These are phyloP conservation scores for Cladosporium sp. DNA, from an alignment of 2,329 filamentous ascomycete species.

Conservation along the genomic window DNA sequence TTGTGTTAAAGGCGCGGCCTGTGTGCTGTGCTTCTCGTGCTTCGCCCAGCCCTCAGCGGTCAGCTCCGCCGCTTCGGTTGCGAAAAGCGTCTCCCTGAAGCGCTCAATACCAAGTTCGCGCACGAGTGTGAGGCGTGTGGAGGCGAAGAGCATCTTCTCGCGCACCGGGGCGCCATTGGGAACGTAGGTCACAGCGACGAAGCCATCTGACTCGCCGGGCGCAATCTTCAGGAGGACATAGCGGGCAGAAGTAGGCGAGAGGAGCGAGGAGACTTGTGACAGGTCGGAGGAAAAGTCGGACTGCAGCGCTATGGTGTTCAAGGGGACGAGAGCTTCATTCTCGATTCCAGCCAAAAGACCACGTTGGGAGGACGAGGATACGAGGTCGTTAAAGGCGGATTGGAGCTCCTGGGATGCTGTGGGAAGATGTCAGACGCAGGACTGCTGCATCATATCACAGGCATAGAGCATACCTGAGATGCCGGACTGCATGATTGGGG, in stretches of 20 bases:
- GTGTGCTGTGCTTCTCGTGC: slow-evolving; percentile 67
- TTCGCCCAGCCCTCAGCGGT: slow-evolving; percentile 69
- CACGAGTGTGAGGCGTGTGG: slow-evolving; percentile 72
- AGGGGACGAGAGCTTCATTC: slow-evolving; percentile 67
- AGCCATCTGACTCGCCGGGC: slow-evolving; percentile 48
- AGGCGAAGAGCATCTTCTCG: slow-evolving; percentile 84
- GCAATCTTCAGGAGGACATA: slow-evolving; percentile 76
- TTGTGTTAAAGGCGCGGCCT: slow-evolving; percentile 71
- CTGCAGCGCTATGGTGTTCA: slow-evolving; percentile 56
- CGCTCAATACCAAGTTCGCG: slow-evolving; percentile 77
- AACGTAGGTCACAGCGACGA: slow-evolving; percentile 75
- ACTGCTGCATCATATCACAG: not conserved
- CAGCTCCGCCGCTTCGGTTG: slow-evolving; percentile 69
- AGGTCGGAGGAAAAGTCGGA: slow-evolving; percentile 66
- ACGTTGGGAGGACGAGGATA: slow-evolving; percentile 63
- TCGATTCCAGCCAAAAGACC: slow-evolving; percentile 72
- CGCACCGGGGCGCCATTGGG: slow-evolving; percentile 77
- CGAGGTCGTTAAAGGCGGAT: slow-evolving; percentile 69
- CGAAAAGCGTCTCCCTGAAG: slow-evolving; percentile 75
- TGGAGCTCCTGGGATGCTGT: slow-evolving; percentile 76
- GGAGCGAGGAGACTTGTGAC: slow-evolving; percentile 60
- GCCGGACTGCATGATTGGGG: slow-evolving; percentile 70
- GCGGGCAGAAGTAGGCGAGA: slow-evolving; percentile 67
- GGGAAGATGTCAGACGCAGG: slow-evolving; percentile 17
- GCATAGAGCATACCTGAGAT: slow-evolving; percentile 62